Conservation (phyloP, 768 basidiomycete genomes). For the Tulasnella sp. region DNA sequence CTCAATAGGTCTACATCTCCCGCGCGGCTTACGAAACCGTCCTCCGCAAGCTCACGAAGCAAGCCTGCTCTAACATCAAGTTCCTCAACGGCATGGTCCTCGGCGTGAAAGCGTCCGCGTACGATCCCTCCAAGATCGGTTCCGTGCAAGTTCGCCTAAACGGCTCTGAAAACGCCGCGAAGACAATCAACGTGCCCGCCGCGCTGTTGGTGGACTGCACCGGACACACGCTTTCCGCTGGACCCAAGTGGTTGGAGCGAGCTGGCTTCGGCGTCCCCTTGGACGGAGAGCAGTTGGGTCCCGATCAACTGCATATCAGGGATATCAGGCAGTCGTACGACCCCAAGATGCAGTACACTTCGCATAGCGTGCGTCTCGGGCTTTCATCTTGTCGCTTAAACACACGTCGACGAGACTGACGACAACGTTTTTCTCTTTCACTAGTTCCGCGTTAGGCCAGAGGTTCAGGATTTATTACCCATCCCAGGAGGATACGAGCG, state of each 20-base stretch:
- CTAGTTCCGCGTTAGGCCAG: slow-evolving; percentile 30
- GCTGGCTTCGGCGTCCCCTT: slow-evolving; percentile 21
- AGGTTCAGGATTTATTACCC: slow-evolving; percentile 24
- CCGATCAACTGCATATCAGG: slow-evolving; percentile 33
- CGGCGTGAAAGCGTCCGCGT: slow-evolving; percentile 17
- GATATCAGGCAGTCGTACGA: slow-evolving; percentile 28
- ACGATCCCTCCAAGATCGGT: slow-evolving; percentile 2
- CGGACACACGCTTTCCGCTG: not conserved
- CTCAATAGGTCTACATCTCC: slow-evolving; percentile 18
- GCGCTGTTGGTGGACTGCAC: slow-evolving; percentile 31
- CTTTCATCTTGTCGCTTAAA: not conserved
- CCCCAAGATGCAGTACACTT: slow-evolving; percentile 33
- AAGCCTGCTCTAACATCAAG: slow-evolving; percentile 32
- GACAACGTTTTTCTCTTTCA: not conserved
- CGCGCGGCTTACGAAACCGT: slow-evolving; percentile 33
- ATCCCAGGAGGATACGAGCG: slow-evolving; percentile 28
- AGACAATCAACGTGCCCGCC: slow-evolving; percentile 23
- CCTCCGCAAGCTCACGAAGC: slow-evolving; percentile 32
- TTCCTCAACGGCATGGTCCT: slow-evolving; percentile 34
- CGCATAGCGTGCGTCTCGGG: slow-evolving; percentile 5
- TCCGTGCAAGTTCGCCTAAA: slow-evolving; percentile 30
- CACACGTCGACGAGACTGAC: not conserved
- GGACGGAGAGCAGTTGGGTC: slow-evolving; percentile 36
- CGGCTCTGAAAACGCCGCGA: slow-evolving; percentile 7
- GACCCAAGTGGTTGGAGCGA: not conserved